phyloP scores from a whole-genome alignment of 805 yeast species.

The Danielozyma ontarioensis region DNA sequence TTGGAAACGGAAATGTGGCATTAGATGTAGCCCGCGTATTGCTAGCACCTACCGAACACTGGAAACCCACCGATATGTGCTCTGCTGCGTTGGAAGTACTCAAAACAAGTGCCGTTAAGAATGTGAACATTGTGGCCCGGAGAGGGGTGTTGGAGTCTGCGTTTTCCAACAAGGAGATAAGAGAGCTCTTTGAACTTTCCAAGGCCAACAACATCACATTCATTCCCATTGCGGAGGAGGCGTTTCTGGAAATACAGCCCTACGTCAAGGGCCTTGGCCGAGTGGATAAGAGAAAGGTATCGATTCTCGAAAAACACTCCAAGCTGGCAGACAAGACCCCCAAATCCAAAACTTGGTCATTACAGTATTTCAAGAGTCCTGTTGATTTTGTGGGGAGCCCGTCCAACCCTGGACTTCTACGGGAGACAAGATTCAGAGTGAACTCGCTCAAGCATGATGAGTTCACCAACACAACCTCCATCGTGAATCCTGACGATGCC shows the following conservation, averaged over 20 bases:
- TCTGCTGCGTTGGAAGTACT: constrained; percentile 53
- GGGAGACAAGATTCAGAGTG: constrained; percentile 43
- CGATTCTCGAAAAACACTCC: constrained; percentile 52
- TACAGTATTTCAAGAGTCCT: constrained; percentile 71
- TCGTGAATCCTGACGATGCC: constrained; percentile 32
- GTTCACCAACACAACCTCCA: constrained; percentile 22
- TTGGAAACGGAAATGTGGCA: constrained; percentile 98
- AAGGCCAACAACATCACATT: constrained; percentile 44
- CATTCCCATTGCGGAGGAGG: constrained; percentile 28
- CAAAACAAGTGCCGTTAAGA: constrained; percentile 47
- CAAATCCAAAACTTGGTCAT: constrained; percentile 45
- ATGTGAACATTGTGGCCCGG: constrained; percentile 74
- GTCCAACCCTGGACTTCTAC: constrained; percentile 31
- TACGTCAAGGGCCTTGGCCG: constrained; percentile 34
- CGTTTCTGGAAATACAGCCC: constrained; percentile 21
- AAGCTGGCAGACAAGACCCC: neutral
- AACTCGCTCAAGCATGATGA: constrained; percentile 42
- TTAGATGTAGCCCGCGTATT: constrained; percentile 82
- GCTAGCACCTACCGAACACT: constrained; percentile 51
- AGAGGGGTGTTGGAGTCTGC: constrained; percentile 83
- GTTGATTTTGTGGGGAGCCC: constrained; percentile 39
- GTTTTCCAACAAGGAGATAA: constrained; percentile 85
- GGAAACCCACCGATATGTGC: constrained; percentile 72
- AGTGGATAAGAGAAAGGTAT: constrained; percentile 58
- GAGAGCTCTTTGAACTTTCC: constrained; percentile 70